Evolutionary conservation across 225 moss, liverwort and hornwort genomes (phyloP).

Genomic region (Ulota crispa): DNA sequence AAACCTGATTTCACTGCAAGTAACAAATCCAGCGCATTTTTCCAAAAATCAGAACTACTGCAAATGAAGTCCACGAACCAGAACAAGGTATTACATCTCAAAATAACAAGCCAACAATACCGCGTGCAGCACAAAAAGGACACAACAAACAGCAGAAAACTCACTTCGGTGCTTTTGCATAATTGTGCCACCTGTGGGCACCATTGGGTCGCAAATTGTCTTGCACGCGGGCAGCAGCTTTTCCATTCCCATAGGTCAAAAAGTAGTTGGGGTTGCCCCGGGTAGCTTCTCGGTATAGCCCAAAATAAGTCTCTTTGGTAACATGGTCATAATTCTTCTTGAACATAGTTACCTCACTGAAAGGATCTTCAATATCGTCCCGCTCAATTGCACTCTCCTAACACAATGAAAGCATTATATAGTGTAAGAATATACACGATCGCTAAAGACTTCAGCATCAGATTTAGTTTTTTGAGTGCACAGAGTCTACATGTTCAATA

Average conservation of each 20-base stretch:
- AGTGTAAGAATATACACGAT: not conserved
- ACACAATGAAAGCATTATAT: not conserved
- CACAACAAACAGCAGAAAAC: constrained; percentile 22
- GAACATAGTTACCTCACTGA: constrained; percentile 99
- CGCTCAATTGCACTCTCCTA: constrained; percentile 99
- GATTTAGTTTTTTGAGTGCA: constrained; percentile 1
- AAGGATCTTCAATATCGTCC: constrained; percentile 83
- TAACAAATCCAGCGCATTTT: not conserved
- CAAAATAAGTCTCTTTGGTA: constrained; percentile 97
- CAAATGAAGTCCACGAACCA: not conserved
- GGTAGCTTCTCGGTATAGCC: constrained; percentile 93
- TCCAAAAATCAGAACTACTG: constrained; percentile 1
- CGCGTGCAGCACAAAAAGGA: not conserved
- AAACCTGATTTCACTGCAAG: constrained; percentile 83
- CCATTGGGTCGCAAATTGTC: constrained; percentile 92
- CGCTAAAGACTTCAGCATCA: not conserved
- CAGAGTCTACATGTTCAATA: not conserved
- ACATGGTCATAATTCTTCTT: constrained; percentile 99
- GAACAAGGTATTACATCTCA: not conserved
- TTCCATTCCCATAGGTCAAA: constrained; percentile 96
- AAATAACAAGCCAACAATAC: not conserved
- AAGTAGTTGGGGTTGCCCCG: constrained; percentile 98
- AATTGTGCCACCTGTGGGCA: constrained; percentile 99
- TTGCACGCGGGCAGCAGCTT: constrained; percentile 96
- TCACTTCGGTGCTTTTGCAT: constrained; percentile 92